A percentile compares a stretch with the other conserved stretches of the same genome.
These are phyloP conservation scores for Naganishia antarctica DNA, from an alignment of 768 basidiomycete species.

Conservation along the genomic window DNA sequence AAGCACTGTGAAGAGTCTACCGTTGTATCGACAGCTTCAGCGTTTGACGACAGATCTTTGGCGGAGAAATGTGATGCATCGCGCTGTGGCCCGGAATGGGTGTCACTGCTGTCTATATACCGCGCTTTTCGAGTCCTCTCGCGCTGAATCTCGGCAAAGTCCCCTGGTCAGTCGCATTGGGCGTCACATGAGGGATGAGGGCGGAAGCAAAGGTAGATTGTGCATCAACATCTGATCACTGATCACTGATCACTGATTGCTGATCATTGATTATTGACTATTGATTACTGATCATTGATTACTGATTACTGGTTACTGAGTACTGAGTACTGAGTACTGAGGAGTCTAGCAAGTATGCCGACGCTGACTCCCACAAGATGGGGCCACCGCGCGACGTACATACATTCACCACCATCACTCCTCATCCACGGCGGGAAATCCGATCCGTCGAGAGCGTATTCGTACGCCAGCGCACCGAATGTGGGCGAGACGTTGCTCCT, in stretches of 20 bases:
- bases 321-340: too few relatives aligned
- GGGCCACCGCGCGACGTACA: constrained; percentile 67
- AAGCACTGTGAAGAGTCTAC: too few relatives aligned
- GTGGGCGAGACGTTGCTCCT: constrained; percentile 66
- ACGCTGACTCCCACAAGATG: constrained; percentile 59
- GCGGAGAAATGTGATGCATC: too few relatives aligned
- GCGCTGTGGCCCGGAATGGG: too few relatives aligned
- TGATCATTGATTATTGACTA: neutral
- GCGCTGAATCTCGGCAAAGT: too few relatives aligned
- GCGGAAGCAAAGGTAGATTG: neutral
- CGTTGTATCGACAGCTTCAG: too few relatives aligned
- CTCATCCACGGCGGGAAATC: constrained; percentile 77
- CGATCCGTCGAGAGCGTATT: constrained; percentile 63
- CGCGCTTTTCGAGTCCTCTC: too few relatives aligned
- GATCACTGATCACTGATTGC: neutral
- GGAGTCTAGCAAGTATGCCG: too few relatives aligned
- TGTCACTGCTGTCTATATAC: too few relatives aligned
- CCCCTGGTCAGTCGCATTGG: neutral
- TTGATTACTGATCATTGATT: neutral
- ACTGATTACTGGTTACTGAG: neutral
- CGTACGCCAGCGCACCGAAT: constrained; percentile 71
- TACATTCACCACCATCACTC: constrained; percentile 52
- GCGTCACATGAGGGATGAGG: neutral
- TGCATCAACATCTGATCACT: neutral
- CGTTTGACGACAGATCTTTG: too few relatives aligned